Conservation (phyloP, 345 rosid genomes). For the Hibiscus trionum region DNA sequence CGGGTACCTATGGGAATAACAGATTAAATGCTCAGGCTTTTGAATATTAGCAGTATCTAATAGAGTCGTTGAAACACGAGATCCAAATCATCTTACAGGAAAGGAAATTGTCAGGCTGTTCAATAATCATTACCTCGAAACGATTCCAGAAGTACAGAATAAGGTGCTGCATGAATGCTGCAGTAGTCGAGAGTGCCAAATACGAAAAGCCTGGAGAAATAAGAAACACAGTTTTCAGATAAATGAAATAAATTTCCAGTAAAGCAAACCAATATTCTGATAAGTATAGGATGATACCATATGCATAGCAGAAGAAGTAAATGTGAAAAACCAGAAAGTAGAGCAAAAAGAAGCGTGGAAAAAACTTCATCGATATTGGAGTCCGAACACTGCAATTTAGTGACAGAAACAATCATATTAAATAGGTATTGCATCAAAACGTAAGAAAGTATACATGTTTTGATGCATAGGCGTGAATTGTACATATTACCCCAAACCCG, state of each 20-base stretch:
- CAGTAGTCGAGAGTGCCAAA: constrained; percentile 76
- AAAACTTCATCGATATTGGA: constrained; percentile 97
- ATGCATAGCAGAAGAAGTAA: constrained; percentile 87
- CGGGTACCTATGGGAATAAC: constrained; percentile 61
- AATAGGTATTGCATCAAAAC: constrained; percentile 1
- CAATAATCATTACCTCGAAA: constrained; percentile 61
- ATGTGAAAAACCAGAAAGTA: constrained; percentile 98
- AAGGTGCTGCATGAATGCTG: constrained; percentile 96
- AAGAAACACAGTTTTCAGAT: neutral
- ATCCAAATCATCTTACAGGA: neutral
- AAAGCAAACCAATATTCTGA: neutral
- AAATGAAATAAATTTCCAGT: neutral
- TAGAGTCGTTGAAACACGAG: neutral
- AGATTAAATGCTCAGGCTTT: neutral
- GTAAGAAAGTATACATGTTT: neutral
- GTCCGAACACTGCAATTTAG: constrained; percentile 79
- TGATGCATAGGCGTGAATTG: neutral
- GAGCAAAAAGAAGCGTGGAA: constrained; percentile 94
- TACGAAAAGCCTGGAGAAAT: constrained; percentile 75
- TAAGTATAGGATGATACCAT: constrained; percentile 44
- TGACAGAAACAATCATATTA: constrained; percentile 11
- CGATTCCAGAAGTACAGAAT: constrained; percentile 98
- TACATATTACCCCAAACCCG: neutral
- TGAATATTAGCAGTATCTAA: neutral
- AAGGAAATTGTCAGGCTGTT: neutral